Percentiles rank a stretch among this genome's conserved stretches.
These are phyloP conservation scores for Mycosphaerella sp. DNA, from an alignment of 2,329 filamentous ascomycete species.

Conservation along the genomic window DNA sequence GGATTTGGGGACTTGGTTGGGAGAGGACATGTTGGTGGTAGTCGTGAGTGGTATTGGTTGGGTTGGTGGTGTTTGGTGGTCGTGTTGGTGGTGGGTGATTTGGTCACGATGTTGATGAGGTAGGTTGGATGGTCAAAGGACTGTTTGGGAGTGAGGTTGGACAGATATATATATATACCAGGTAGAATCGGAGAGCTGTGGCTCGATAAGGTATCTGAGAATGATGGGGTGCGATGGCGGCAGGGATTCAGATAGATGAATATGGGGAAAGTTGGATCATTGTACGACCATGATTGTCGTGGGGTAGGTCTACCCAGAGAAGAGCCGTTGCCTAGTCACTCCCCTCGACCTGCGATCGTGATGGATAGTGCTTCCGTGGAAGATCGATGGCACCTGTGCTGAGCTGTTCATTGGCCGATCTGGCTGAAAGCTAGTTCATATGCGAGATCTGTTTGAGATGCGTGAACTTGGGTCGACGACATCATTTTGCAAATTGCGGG, in stretches of 20 bases:
- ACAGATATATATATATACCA: background rate
- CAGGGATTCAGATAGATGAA: background rate
- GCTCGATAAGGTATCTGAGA: background rate
- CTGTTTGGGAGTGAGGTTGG: background rate
- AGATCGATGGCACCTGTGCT: background rate
- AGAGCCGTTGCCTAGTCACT: background rate
- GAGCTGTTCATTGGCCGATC: background rate
- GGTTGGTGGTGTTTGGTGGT: background rate
- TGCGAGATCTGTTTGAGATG: constrained; percentile 1
- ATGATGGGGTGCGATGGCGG: no score
- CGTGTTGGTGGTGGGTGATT: background rate
- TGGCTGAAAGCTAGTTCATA: background rate
- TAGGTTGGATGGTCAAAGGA: background rate
- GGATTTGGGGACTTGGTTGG: constrained; percentile 13
- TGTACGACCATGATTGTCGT: background rate
- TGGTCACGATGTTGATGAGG: background rate
- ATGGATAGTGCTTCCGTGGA: no score
- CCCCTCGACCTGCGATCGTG: background rate
- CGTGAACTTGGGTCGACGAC: background rate
- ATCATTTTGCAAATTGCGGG: no score
- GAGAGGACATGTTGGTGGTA: constrained; percentile 6
- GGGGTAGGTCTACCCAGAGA: background rate
- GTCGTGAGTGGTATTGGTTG: background rate
- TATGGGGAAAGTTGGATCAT: background rate
- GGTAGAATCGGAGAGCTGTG: no score